Evolutionary conservation across 257 asterid genomes (phyloP).

Genomic region (Gardenia jasminoides): DNA sequence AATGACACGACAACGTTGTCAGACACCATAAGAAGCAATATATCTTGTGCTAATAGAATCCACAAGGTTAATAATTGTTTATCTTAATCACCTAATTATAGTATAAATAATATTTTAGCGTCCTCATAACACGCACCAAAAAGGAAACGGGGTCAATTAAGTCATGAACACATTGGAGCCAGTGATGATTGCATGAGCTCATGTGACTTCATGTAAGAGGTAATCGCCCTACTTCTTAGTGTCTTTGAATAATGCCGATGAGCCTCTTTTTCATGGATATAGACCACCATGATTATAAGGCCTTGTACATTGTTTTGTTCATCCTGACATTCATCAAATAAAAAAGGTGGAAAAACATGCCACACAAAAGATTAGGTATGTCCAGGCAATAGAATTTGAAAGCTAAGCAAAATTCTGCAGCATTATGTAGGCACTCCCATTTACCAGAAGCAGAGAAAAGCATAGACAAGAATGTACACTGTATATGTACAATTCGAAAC

Average conservation of each 20-base stretch:
- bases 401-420: neutral
- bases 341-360: too few relatives aligned
- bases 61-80: neutral
- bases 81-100: neutral
- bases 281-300: too few relatives aligned
- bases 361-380: too few relatives aligned
- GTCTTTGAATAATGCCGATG: too few relatives aligned
- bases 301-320: neutral
- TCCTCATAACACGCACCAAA: too few relatives aligned
- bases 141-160: neutral
- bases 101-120: neutral
- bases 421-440: conserved; percentile 3
- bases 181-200: neutral
- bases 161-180: neutral
- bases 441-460: neutral
- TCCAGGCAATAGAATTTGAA: neutral
- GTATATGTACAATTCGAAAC: neutral
- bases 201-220: too few relatives aligned
- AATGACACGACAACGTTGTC: neutral
- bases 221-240: neutral
- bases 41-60: neutral
- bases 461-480: neutral
- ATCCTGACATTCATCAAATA: neutral
- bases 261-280: neutral
- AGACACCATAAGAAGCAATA: neutral